Evolutionary conservation across 495 filamentous ascomycete species (phyloP), one percentile per base, ranked within the genome.

Genomic region (Extremus antarcticus): DNA sequence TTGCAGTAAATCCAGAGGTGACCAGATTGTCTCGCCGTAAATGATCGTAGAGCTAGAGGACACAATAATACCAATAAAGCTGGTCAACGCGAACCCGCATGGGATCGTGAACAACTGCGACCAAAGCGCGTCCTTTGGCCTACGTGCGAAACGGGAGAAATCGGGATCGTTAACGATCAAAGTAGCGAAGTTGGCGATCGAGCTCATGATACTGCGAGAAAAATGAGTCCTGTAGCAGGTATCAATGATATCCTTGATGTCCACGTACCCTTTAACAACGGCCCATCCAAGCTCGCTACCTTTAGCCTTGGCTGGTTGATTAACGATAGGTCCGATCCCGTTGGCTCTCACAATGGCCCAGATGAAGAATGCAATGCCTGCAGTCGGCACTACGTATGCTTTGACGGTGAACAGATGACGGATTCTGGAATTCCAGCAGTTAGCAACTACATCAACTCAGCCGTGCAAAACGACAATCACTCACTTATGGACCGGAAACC

Each of bases 391-490:
- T 57, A 94, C 81, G 64, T 80, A 86, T 4, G 89, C 78, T 71
- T 96, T 96, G 63, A 86, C 87, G 19, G 90, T 95, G 68, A 96
- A 96, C 20, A 96, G 74, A 69, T 95, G 90, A 50, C 90, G 73
- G 61, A 87, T 78, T 35, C 29, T 35, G 13, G 29, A 35, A 4
- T 7, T 35, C 29, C 7, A n/a, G 13, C 29, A 35, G 29, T 35
- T 13, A 35, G 29, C 29, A 7, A 35, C 29, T 13, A 13, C 7
- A 35, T 13, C 29, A 35, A n/a, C n/a, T 35, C 7, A 35, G 7
- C 29, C 4, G 29, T 13, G 13, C 13, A 4, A 13, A 35, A 35
- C 4, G 29, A 35, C 29, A 35, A 35, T n/a, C n/a, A n/a, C 29
- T 35, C 29, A 35, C 69, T 83, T 73, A 63, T 86, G 79, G 7